Percentiles rank a stretch among this genome's conserved stretches.
phyloP scores from a whole-genome alignment of 352 stramenopile species.

The Phytophthora cajani region DNA sequence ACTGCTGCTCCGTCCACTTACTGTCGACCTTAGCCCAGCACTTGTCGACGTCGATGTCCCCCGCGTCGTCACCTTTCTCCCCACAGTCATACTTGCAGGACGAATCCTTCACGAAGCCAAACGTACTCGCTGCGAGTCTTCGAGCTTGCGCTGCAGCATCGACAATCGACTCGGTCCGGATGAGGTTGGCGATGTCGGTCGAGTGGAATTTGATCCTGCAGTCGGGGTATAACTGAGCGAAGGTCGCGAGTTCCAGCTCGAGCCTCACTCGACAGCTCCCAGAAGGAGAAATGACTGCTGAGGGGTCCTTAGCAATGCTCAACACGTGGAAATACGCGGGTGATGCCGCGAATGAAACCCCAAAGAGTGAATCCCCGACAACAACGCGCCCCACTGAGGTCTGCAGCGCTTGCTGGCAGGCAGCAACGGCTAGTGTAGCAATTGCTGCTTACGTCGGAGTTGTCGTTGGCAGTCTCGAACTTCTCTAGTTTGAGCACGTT shows the following conservation, averaged over 20 bases:
- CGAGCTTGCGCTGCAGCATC: not conserved
- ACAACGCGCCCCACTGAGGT: conserved; percentile 17
- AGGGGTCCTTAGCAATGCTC: not conserved
- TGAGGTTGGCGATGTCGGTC: conserved; percentile 26
- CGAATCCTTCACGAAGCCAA: conserved; percentile 29
- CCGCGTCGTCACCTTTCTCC: conserved; percentile 3
- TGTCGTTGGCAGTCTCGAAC: not conserved
- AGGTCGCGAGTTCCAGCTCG: conserved; percentile 19
- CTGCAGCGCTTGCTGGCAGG: conserved; percentile 5
- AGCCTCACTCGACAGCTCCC: conserved; percentile 16
- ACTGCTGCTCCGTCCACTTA: conserved; percentile 22
- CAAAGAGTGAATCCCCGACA: conserved; percentile 19
- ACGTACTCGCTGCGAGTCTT: conserved; percentile 23
- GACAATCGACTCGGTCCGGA: conserved; percentile 15
- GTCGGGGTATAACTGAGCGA: conserved; percentile 30
- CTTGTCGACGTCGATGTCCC: conserved; percentile 29
- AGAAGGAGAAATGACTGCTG: not conserved
- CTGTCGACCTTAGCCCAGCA: conserved; percentile 24
- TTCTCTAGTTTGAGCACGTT: conserved; percentile 20
- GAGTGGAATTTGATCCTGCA: conserved; percentile 33
- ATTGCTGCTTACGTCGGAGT: not conserved
- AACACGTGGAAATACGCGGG: conserved; percentile 23
- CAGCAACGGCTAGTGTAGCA: not conserved
- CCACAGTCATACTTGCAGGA: conserved; percentile 28
- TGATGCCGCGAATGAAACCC: not conserved